Percentiles rank a stretch among this genome's conserved stretches.
These are phyloP conservation scores for Pseudomassariella vexata DNA, from an alignment of 2,329 filamentous ascomycete genomes.

Conservation along the genomic window DNA sequence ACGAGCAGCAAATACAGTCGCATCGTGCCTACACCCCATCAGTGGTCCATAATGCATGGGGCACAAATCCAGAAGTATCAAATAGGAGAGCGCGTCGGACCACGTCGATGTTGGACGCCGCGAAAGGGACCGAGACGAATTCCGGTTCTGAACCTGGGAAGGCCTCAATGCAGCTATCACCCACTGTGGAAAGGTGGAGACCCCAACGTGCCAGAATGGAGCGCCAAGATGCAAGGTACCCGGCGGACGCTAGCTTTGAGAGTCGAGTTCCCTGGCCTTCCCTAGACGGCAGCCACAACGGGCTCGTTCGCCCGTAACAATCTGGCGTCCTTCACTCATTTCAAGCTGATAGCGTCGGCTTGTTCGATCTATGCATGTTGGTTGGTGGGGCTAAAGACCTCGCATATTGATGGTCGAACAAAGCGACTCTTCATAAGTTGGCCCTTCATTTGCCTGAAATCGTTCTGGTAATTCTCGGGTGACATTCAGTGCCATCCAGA, in stretches of 20 bases:
- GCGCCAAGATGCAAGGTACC: slow-evolving; percentile 5
- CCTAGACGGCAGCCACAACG: too few relatives aligned
- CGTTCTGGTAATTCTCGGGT: slow-evolving; percentile 4
- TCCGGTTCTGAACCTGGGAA: too few relatives aligned
- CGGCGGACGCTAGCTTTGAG: slow-evolving; percentile 1
- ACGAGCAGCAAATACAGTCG: too few relatives aligned
- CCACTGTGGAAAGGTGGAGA: too few relatives aligned
- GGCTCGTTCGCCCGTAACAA: slow-evolving; percentile 3
- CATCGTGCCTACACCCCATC: too few relatives aligned
- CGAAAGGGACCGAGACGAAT: slow-evolving; percentile 4
- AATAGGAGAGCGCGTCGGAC: too few relatives aligned
- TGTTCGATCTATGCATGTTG: slow-evolving; percentile 1
- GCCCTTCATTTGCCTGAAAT: slow-evolving; percentile 3
- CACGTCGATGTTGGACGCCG: background rate
- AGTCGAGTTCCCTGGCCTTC: slow-evolving; percentile 1
- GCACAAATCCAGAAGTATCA: too few relatives aligned
- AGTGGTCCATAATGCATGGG: too few relatives aligned
- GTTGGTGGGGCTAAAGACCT: slow-evolving; percentile 1
- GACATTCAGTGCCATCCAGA: slow-evolving; percentile 3
- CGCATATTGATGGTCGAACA: slow-evolving; percentile 1
- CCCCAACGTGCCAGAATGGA: too few relatives aligned
- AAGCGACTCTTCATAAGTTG: background rate
- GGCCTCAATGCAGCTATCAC: too few relatives aligned
- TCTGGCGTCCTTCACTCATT: slow-evolving; percentile 1
- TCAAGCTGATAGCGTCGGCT: background rate